Base-by-base conservation (phyloP, 768 basidiomycete genomes). In the Leccinum longicurvipes region DNA sequence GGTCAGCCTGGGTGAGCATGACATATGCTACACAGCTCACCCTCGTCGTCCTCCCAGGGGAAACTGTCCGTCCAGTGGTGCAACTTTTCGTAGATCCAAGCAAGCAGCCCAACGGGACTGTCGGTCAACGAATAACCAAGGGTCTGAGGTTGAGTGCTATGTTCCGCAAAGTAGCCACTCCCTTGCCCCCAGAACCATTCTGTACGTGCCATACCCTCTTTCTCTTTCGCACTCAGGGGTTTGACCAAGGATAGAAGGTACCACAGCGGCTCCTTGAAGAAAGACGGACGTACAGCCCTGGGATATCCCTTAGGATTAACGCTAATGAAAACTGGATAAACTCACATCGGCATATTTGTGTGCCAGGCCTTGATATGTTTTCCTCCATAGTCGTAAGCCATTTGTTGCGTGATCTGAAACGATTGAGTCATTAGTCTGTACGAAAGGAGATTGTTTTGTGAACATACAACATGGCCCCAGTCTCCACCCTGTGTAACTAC, bases 1-100 rank as follows among this genome's bases (percentile, higher is more conserved):
- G 1, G 12, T 62, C 23, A 61, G 34, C 12, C 19, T 12, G 11
- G 15, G 1, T 4, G n/a, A 4, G n/a, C 3, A 31, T 24, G 42
- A 8, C 11, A 0, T n/a, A 15, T 41, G 15, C 2, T 4, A 11
- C 1, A 10, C 10, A 0, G 15, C 63, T 79, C 19, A 61, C 84
- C 73, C 70, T 84, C 81, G 27, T 85, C 83, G 46, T 82, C 80
- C 10, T 73, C 72, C 83, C 83, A 85, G 0, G 74, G 74, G 65
- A 84, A 84, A 2, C 62, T 60, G 61, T 84, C 83, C 0, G 77
- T 76, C 77, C 79, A 81, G 29, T 66, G 63, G 27, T 76, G 71
- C 17, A 81, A 59, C 51, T 82, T 80, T 59, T 82, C 80, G 54
- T 81, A 82, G 21, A 82, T 79, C 80, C 80, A 81, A 1, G 73